phyloP scores from a whole-genome alignment of 768 basidiomycete genomes.

The Tephrocybe sp. region DNA sequence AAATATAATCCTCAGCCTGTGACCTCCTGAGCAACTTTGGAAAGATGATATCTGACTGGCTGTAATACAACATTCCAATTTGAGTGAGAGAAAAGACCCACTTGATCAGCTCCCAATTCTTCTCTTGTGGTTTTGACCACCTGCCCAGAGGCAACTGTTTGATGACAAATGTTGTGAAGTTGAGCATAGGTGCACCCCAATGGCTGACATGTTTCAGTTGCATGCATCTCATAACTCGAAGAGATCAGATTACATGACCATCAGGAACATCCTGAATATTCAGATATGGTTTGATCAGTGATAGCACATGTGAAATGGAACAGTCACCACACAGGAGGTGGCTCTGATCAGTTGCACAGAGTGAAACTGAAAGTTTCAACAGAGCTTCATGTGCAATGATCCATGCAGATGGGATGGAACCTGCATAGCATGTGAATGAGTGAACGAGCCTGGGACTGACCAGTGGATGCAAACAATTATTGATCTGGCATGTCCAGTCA shows the following conservation, averaged over 20 bases:
- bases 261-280: background rate
- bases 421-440: background rate
- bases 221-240: background rate
- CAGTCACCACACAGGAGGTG: conserved; percentile 7
- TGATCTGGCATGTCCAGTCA: conserved; percentile 18
- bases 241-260: background rate
- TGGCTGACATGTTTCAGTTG: background rate
- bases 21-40: background rate
- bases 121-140: background rate
- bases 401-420: conserved; percentile 4
- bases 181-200: background rate
- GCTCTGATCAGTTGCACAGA: conserved; percentile 10
- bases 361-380: background rate
- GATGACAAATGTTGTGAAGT: background rate
- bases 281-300: conserved; percentile 1
- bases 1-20: conserved; percentile 3
- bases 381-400: conserved; percentile 13
- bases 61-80: background rate
- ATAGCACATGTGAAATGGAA: conserved; percentile 11
- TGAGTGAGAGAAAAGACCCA: background rate
- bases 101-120: conserved; percentile 1
- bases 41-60: background rate
- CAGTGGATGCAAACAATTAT: conserved; percentile 8
- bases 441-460: background rate
- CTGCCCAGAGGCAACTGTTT: background rate